Base-by-base conservation (phyloP, 176 grass and related monocot genomes). In the Ampelocalamus luodianensis region DNA sequence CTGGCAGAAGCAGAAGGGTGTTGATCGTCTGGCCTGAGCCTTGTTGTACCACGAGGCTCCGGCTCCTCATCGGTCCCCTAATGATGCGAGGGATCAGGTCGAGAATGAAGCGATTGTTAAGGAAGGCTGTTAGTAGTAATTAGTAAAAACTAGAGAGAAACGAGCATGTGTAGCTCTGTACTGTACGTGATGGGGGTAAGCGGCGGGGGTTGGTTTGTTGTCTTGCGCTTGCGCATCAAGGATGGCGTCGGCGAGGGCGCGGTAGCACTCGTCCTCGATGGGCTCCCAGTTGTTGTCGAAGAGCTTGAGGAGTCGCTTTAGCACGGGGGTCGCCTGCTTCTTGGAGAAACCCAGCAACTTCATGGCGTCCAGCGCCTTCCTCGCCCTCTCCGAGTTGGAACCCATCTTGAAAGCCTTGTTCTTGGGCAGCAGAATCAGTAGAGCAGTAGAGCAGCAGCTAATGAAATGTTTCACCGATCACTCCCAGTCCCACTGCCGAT, bases 191-290 rank as follows among this genome's bases (percentile, higher is more conserved):
- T 36, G 17, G 24, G 71, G n/a, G 36, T 60, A 8, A 62, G 66
- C 17, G 14, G 68, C 14, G 0, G 76, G 39, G 37, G 39, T 49
- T 22, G 20, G 5, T 3, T 27, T 15, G 39, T 37, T 8, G 20
- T 72, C 32, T 34, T 34, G 32, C 32, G 32, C 82, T 66, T 85
- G 71, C n/a, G 32, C 34, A 20, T 86, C 78, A 0, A 88, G 58
- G 79, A 98, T 87, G 60, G 96, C 91, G 4, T 95, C 89, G 0
- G 43, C 72, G 17, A 98, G 89, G 49, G 59, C 85, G 18, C 80
- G 78, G 44, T 98, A 98, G 80, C 78, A 83, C 13, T 90, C 91
- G 0, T 94, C 91, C 88, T 98, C 89, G 23, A 98, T 95, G 59
- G 53, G 74, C 76, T 87, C 83, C 96, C 93, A 98, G 42, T 87